These are phyloP conservation scores for Senecio squalidus DNA, from an alignment of 140 eudicot genomes.

Conservation along the genomic window DNA sequence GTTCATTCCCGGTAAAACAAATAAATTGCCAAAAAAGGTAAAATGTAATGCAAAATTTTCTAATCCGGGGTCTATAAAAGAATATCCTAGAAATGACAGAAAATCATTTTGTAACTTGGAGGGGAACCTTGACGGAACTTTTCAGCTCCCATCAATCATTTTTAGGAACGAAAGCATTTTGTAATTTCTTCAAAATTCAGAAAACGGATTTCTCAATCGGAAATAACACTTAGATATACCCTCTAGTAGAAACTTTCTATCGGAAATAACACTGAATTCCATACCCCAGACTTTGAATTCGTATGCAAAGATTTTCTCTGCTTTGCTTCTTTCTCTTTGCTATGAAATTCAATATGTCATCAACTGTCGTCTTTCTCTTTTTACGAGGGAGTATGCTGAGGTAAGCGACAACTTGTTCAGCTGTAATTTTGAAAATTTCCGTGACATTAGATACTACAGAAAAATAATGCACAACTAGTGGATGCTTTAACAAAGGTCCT, in stretches of 20 bases:
- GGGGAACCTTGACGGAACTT: too few relatives aligned
- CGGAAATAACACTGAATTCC: neutral
- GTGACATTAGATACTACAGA: constrained; percentile 39
- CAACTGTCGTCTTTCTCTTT: constrained; percentile 26
- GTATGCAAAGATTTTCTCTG: constrained; percentile 46
- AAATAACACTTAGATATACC: too few relatives aligned
- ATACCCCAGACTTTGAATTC: constrained; percentile 70
- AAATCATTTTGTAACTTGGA: too few relatives aligned
- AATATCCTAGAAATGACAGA: too few relatives aligned
- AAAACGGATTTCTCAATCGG: too few relatives aligned
- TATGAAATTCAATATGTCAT: constrained; percentile 49
- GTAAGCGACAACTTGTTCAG: constrained; percentile 41
- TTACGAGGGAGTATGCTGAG: constrained; percentile 26
- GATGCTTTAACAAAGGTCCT: constrained; percentile 70
- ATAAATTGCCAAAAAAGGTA: too few relatives aligned
- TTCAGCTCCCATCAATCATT: too few relatives aligned
- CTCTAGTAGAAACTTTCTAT: too few relatives aligned
- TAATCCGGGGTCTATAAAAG: too few relatives aligned
- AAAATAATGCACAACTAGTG: constrained; percentile 65
- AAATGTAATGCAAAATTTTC: too few relatives aligned
- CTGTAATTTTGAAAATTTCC: constrained; percentile 47
- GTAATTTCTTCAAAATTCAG: too few relatives aligned
- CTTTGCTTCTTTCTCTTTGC: constrained; percentile 33
- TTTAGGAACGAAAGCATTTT: too few relatives aligned
- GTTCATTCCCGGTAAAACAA: neutral